phyloP scores from a whole-genome alignment of 495 filamentous ascomycete genomes.

The Penicillium dipodomyicola region DNA sequence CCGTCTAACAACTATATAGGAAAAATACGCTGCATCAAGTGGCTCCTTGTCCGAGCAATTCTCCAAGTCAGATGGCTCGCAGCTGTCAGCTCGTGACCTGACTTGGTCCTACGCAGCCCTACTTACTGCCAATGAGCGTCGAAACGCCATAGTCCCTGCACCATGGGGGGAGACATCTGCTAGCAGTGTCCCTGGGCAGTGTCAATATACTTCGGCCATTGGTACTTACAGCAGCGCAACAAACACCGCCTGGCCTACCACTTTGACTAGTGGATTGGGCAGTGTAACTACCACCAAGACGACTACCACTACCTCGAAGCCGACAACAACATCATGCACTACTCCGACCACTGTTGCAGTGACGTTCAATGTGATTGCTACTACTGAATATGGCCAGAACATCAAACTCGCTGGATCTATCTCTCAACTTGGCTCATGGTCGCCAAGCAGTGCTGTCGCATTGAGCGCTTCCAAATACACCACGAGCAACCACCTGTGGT shows the following conservation, averaged over 20 bases:
- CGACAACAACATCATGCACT: constrained; percentile 38
- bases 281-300: constrained; percentile 33
- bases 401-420: constrained; percentile 59
- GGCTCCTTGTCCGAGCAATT: constrained; percentile 64
- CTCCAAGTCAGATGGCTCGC: constrained; percentile 47
- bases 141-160: constrained; percentile 48
- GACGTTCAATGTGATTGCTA: constrained; percentile 56
- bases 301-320: constrained; percentile 31
- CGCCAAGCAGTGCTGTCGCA: constrained; percentile 46
- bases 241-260: constrained; percentile 54
- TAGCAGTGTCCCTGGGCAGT: constrained; percentile 53
- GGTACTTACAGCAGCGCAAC: constrained; percentile 61
- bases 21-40: constrained; percentile 45
- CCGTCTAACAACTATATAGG: constrained; percentile 7
- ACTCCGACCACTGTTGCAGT: constrained; percentile 50
- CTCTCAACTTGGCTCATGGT: constrained; percentile 56
- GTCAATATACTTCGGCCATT: constrained; percentile 48
- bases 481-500: constrained; percentile 56
- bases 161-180: constrained; percentile 55
- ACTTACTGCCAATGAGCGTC: constrained; percentile 49
- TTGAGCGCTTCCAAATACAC: constrained; percentile 56
- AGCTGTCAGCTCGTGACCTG: constrained; percentile 54
- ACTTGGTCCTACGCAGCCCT: constrained; percentile 56
- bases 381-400: constrained; percentile 56
- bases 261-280: constrained; percentile 41